phyloP scores from a whole-genome alignment of 2,329 filamentous ascomycete genomes.

The Claviceps sp. region DNA sequence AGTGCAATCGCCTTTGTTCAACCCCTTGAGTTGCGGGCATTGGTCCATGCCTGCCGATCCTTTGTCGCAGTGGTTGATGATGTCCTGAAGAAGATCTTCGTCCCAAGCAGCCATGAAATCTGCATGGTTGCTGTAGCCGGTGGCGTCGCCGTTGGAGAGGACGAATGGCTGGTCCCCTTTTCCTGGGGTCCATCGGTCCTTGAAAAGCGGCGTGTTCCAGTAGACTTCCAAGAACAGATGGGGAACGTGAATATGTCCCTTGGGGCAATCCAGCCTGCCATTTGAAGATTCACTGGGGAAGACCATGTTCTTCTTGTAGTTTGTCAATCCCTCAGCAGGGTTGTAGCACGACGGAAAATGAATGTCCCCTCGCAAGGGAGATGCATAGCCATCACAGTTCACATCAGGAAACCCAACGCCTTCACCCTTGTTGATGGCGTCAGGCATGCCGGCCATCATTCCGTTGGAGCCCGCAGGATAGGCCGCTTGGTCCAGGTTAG shows the following conservation, averaged over 20 bases:
- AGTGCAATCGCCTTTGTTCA: slow-evolving; percentile 39
- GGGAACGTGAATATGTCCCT: slow-evolving; percentile 40
- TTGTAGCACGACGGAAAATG: slow-evolving; percentile 68
- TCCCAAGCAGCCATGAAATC: slow-evolving; percentile 69
- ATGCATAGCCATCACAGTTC: slow-evolving; percentile 50
- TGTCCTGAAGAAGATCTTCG: slow-evolving; percentile 46
- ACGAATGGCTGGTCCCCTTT: slow-evolving; percentile 50
- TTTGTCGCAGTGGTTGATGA: slow-evolving; percentile 53
- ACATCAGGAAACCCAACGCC: slow-evolving; percentile 57
- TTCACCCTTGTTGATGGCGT: slow-evolving; percentile 38
- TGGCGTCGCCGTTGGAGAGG: slow-evolving; percentile 54
- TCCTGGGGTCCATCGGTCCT: slow-evolving; percentile 38
- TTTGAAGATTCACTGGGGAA: slow-evolving; percentile 38
- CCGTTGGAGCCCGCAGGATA: slow-evolving; percentile 44
- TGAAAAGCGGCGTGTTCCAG: slow-evolving; percentile 43
- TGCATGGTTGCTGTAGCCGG: slow-evolving; percentile 56
- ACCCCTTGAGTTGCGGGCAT: slow-evolving; percentile 34
- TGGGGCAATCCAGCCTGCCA: slow-evolving; percentile 40
- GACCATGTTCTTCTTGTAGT: slow-evolving; percentile 52
- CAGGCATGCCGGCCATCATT: slow-evolving; percentile 38
- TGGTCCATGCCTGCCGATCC: slow-evolving; percentile 46
- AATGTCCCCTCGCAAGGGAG: slow-evolving; percentile 50
- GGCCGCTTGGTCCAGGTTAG: slow-evolving; percentile 32
- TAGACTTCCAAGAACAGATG: slow-evolving; percentile 47
- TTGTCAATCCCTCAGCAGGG: slow-evolving; percentile 42